Evolutionary conservation across 805 yeast genomes (phyloP).

Genomic region (Starmera dryadoides): DNA sequence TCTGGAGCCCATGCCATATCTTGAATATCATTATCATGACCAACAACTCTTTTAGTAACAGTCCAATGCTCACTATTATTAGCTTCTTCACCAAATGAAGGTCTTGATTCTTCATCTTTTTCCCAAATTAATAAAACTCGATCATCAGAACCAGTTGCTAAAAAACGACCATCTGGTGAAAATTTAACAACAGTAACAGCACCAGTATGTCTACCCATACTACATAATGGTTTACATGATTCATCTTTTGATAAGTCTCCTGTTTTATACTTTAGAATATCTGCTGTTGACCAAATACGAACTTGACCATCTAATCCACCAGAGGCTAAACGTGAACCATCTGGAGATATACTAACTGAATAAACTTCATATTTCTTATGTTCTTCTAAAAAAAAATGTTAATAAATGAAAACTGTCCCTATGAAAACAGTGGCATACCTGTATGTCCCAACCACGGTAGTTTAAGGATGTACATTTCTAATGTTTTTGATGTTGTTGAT

Average conservation of each 20-base stretch:
- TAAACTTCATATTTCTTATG: conserved; percentile 77
- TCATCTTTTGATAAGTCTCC: conserved; percentile 21
- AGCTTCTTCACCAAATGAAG: conserved; percentile 55
- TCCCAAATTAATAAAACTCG: conserved; percentile 90
- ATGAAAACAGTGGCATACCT: too few relatives aligned
- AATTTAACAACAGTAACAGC: conserved; percentile 92
- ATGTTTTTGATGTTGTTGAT: neutral
- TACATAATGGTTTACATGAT: conserved; percentile 57
- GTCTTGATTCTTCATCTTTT: conserved; percentile 57
- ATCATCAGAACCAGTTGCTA: conserved; percentile 96
- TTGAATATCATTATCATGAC: conserved; percentile 96
- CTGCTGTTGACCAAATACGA: conserved; percentile 73
- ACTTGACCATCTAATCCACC: conserved; percentile 94
- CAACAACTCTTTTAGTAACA: conserved; percentile 84
- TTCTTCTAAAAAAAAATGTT: conserved; percentile 45
- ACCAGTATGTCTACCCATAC: conserved; percentile 94
- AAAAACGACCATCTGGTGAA: conserved; percentile 83
- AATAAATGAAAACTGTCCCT: too few relatives aligned
- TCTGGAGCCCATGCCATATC: conserved; percentile 99
- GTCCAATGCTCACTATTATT: conserved; percentile 91
- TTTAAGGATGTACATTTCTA: conserved; percentile 54
- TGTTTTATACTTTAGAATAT: conserved; percentile 33
- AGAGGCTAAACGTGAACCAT: conserved; percentile 80
- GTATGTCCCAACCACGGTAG: conserved; percentile 67
- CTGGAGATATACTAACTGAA: conserved; percentile 72